Conservation (phyloP, 1,139 yeast species). For the Casaregolazyma suthepensis region DNA sequence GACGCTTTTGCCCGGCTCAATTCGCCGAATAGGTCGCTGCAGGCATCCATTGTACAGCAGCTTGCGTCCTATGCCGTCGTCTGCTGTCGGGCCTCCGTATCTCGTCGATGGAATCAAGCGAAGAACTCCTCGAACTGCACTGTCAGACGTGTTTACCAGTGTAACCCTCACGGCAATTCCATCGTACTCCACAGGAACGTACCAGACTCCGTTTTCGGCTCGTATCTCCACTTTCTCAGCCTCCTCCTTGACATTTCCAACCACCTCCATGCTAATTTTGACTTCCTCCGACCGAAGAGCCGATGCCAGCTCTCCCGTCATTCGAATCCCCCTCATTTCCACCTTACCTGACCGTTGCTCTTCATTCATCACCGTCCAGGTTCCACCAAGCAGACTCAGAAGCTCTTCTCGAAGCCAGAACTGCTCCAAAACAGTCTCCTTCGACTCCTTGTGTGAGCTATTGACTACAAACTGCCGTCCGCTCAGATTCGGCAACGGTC, state of each 20-base stretch:
- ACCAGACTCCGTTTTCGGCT: conserved; percentile 15
- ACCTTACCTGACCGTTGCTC: conserved; percentile 47
- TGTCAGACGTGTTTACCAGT: conserved; percentile 24
- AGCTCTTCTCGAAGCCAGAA: conserved; percentile 79
- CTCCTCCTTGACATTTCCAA: conserved; percentile 1
- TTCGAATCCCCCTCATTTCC: conserved; percentile 59
- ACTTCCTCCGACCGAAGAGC: conserved; percentile 47
- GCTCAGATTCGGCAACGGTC: conserved; percentile 67
- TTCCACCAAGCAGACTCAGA: conserved; percentile 52
- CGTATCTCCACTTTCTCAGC: conserved; percentile 13
- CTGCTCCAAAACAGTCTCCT: conserved; percentile 48
- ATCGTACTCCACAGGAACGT: conserved; percentile 21
- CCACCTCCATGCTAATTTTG: conserved; percentile 31
- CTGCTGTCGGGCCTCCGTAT: conserved; percentile 20
- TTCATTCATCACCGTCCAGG: conserved; percentile 45
- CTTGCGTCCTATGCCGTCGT: conserved; percentile 17
- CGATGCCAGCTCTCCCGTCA: conserved; percentile 41
- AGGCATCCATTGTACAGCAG: conserved; percentile 53
- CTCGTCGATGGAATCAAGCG: conserved; percentile 50
- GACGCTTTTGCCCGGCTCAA: conserved; percentile 41
- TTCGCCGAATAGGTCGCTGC: conserved; percentile 45
- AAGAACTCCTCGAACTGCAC: conserved; percentile 48
- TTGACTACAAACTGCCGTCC: conserved; percentile 69
- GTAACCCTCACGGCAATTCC: conserved; percentile 20
- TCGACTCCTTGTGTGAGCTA: conserved; percentile 38